phyloP scores from a whole-genome alignment of 495 filamentous ascomycete genomes.

The Neurospora sp. region DNA sequence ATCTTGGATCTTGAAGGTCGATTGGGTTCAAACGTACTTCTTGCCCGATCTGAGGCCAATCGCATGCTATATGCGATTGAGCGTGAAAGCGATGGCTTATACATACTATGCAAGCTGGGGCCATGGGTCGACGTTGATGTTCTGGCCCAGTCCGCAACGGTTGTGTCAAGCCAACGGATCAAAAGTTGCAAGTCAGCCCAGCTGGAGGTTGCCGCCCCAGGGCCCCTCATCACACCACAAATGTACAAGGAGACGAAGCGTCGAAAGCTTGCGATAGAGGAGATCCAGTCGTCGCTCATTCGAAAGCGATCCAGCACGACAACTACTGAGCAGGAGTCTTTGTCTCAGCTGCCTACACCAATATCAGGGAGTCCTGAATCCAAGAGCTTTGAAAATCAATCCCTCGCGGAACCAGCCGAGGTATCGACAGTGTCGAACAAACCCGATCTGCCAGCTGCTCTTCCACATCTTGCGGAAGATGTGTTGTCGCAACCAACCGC shows the following conservation, averaged over 20 bases:
- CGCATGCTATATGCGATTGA: conserved; percentile 61
- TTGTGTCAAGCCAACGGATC: conserved; percentile 22
- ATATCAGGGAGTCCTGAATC: background rate
- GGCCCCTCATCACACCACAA: conserved; percentile 23
- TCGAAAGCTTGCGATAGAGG: conserved; percentile 41
- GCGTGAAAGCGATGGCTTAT: conserved; percentile 53
- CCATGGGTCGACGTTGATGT: conserved; percentile 48
- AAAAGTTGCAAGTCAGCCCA: conserved; percentile 4
- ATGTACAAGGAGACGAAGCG: conserved; percentile 36
- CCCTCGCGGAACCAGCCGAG: background rate
- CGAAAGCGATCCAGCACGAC: conserved; percentile 17
- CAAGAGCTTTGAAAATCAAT: background rate
- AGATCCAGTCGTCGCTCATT: conserved; percentile 29
- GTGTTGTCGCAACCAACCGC: conserved; percentile 39
- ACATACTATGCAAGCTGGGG: conserved; percentile 60
- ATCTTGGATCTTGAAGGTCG: conserved; percentile 50
- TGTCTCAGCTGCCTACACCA: conserved; percentile 3
- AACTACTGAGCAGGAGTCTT: conserved; percentile 25
- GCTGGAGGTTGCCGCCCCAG: conserved; percentile 2
- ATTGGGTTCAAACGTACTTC: conserved; percentile 47
- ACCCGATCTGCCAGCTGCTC: background rate
- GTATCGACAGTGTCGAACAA: conserved; percentile 1
- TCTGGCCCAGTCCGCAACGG: conserved; percentile 32
- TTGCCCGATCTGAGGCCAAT: conserved; percentile 51
- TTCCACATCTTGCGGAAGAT: conserved; percentile 9